Evolutionary conservation across 495 filamentous ascomycete species (phyloP).

Genomic region (Sabuloglossum arenarium): DNA sequence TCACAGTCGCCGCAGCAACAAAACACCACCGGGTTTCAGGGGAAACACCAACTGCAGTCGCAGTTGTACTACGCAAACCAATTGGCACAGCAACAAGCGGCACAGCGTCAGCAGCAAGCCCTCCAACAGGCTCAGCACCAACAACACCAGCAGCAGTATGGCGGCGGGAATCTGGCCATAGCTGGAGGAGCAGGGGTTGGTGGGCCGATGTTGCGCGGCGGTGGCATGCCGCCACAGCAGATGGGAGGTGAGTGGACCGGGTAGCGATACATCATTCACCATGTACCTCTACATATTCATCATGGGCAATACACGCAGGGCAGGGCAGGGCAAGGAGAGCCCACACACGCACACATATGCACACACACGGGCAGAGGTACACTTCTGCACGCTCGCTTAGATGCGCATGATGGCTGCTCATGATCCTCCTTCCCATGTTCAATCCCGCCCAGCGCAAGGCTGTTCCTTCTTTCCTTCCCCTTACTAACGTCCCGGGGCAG

Average conservation of each 20-base stretch:
- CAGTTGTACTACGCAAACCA: neutral
- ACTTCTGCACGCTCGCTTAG: neutral
- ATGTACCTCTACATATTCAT: neutral
- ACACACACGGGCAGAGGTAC: slow-evolving; percentile 15
- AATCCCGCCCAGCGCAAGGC: slow-evolving; percentile 12
- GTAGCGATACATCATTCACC: neutral
- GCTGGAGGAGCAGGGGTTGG: neutral
- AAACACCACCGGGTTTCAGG: neutral
- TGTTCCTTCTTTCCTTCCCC: neutral
- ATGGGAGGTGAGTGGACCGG: neutral
- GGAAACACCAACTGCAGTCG: neutral
- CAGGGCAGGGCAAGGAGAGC: neutral
- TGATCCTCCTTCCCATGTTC: neutral
- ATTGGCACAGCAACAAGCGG: slow-evolving; percentile 1
- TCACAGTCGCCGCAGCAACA: slow-evolving; percentile 1
- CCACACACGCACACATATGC: slow-evolving; percentile 5
- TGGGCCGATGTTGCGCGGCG: neutral
- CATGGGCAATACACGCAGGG: neutral
- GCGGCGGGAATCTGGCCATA: neutral
- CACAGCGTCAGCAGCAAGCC: slow-evolving; percentile 10
- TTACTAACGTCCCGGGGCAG: slow-evolving; percentile 14
- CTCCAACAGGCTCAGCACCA: slow-evolving; percentile 21
- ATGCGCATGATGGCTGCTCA: slow-evolving; percentile 3
- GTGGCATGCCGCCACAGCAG: neutral
- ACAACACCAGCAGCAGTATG: slow-evolving; percentile 18